Base-by-base conservation (phyloP, 2,329 filamentous ascomycete genomes). In the Talaromyces albobiverticillius region DNA sequence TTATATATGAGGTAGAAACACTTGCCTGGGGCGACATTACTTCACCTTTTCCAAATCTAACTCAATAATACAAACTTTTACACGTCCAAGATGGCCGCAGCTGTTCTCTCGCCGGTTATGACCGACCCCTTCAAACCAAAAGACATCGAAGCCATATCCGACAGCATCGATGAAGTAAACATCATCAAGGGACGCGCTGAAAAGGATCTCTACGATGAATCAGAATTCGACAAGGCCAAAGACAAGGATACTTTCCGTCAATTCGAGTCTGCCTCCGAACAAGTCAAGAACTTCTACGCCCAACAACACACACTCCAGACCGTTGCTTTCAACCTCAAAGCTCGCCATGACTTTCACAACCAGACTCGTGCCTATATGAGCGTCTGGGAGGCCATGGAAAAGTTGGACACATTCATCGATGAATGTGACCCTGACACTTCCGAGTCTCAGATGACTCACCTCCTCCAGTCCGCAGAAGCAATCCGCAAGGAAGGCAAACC, bases 311-410 rank as follows among this genome's bases (percentile, higher is more conserved):
- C 78, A 67, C 84, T 85, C 62, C 75, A 77, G 47, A 78, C 74
- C 0, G 74, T 78, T 0, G 46, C 88, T 9, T 95, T 92, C 81
- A 95, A 95, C 77, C 80, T 95, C 40, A 84, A 85, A 59, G 89
- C 88, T 13, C 88, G 91, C 53, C 84, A 87, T 62, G 76, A 80
- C 52, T 89, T 90, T 76, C 76, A 85, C 71, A 80, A 79, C 60
- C 82, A 85, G 58, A 82, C 82, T 1, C 83, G 88, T 51, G 84
- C 87, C 14, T 81, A 88, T 71, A 90, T 95, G 88, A 87, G 85
- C 58, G 81, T 95, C 69, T 95, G 90, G 91, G 80, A 95, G 70
- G 91, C 91, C 18, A 94, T 95, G 75, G 89, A 95, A 81, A 92
- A 90, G 74, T 86, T 95, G 66, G 90, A 95, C 80, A 90, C 88